Evolutionary conservation across 768 basidiomycete species (phyloP).

Genomic region (Rhodotorula taiwanensis): DNA sequence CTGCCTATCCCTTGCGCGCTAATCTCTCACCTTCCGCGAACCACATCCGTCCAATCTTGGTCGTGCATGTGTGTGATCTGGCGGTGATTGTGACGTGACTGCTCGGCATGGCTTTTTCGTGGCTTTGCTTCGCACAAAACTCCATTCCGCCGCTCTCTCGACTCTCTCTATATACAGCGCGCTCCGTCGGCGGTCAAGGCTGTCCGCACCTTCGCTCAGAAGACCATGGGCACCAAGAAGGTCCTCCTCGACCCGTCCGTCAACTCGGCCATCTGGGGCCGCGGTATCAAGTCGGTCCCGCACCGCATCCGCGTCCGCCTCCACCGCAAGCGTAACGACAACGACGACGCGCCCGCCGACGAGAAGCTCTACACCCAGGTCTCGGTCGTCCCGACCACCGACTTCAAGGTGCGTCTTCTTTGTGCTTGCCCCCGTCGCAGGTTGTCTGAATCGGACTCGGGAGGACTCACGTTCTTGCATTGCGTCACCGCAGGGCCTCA

Average conservation of each 20-base stretch:
- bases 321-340: slow-evolving; percentile 94
- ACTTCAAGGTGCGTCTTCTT: slow-evolving; percentile 52
- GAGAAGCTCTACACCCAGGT: slow-evolving; percentile 27
- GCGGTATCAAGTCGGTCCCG: slow-evolving; percentile 88
- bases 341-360: slow-evolving; percentile 87
- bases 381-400: slow-evolving; percentile 31
- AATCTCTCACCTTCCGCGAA: too few species aligned
- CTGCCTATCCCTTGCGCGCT: too few species aligned
- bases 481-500: slow-evolving; percentile 58
- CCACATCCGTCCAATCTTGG: too few species aligned
- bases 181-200: slow-evolving; percentile 95
- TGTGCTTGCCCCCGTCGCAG: neutral
- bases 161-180: slow-evolving; percentile 51
- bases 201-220: slow-evolving; percentile 80
- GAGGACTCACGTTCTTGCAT: neutral
- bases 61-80: too few species aligned
- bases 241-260: slow-evolving; percentile 90
- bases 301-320: slow-evolving; percentile 86
- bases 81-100: too few species aligned
- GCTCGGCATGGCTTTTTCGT: neutral
- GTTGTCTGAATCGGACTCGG: neutral
- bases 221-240: slow-evolving; percentile 91
- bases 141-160: neutral
- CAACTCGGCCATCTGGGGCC: slow-evolving; percentile 85
- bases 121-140: neutral